A percentile compares a stretch with the other conserved stretches of the same genome.
Conservation (phyloP, 768 basidiomycete species). For the Phlegmacium glaucopus region DNA sequence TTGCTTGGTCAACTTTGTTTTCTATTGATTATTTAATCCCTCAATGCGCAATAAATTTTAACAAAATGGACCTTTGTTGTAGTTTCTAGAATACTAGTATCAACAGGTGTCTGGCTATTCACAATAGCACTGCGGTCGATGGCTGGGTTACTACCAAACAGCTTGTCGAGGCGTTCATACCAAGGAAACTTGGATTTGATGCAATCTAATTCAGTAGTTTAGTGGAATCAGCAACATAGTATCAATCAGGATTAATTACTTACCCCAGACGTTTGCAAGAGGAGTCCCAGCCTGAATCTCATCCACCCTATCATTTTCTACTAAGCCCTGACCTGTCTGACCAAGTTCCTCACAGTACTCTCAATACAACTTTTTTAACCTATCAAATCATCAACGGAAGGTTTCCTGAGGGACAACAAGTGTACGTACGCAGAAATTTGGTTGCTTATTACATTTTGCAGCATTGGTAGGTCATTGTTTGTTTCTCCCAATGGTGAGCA, state of each 20-base stretch:
- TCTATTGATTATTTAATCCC: neutral
- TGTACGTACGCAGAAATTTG: neutral
- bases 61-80: neutral
- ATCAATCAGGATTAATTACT: too few species aligned
- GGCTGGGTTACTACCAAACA: constrained; percentile 18
- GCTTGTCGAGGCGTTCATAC: constrained; percentile 17
- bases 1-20: neutral
- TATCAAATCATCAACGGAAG: neutral
- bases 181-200: constrained; percentile 20
- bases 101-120: constrained; percentile 14
- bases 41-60: neutral
- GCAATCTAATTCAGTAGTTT: too few species aligned
- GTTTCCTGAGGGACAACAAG: neutral
- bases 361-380: neutral
- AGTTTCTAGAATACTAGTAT: constrained; percentile 13
- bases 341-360: neutral
- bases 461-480: constrained; percentile 32
- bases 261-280: neutral
- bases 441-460: neutral
- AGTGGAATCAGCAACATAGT: too few species aligned
- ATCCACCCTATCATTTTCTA: neutral
- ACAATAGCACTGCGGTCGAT: constrained; percentile 14
- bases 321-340: neutral
- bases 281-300: neutral
- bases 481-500: constrained; percentile 53